phyloP scores from a whole-genome alignment of 768 basidiomycete genomes.

The Fomitopsis pulvina region DNA sequence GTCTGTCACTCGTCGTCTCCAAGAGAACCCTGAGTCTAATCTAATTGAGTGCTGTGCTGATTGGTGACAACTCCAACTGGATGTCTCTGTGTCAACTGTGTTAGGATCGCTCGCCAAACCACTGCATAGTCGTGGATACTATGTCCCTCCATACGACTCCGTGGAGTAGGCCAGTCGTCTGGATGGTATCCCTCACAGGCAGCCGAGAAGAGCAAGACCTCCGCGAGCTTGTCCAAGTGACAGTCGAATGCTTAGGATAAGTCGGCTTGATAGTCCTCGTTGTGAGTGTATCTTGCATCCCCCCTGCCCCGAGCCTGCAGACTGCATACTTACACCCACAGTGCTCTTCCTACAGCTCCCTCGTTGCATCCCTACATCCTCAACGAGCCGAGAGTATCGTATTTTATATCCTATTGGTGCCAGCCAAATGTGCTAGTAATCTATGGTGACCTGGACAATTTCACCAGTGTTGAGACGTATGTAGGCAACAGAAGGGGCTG shows the following conservation, averaged over 20 bases:
- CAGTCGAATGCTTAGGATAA: conserved; percentile 33
- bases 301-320: background rate
- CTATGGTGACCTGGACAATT: conserved; percentile 67
- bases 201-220: conserved; percentile 65
- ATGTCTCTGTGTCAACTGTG: conserved; percentile 19
- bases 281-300: conserved; percentile 37
- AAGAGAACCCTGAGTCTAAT: background rate
- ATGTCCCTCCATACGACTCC: conserved; percentile 71
- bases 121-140: conserved; percentile 37
- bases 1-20: conserved; percentile 42
- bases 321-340: too few relatives aligned
- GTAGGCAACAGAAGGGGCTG: conserved; percentile 46
- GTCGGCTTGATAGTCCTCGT: conserved; percentile 52
- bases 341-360: conserved; percentile 81
- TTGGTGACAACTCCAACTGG: background rate
- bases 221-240: conserved; percentile 52
- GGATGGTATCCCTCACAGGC: conserved; percentile 71
- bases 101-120: conserved; percentile 38
- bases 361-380: conserved; percentile 64
- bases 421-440: conserved; percentile 51
- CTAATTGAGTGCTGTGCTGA: background rate
- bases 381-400: conserved; percentile 47
- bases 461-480: conserved; percentile 53
- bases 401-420: conserved; percentile 63
- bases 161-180: conserved; percentile 68